Base-by-base conservation (phyloP, 2,329 filamentous ascomycete species). In the Verruconis gallopava region DNA sequence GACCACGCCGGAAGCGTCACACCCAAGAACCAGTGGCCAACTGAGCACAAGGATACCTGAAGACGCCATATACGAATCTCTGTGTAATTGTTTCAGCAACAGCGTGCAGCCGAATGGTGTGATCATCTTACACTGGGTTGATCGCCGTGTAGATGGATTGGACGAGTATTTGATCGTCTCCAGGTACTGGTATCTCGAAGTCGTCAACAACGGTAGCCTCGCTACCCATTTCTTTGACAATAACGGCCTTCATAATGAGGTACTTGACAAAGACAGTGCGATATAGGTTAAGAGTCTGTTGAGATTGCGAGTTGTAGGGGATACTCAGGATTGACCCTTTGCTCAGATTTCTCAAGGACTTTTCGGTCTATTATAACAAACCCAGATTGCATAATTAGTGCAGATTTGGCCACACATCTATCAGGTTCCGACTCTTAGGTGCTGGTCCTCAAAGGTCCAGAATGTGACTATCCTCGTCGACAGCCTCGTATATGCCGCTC, bases 91-190 rank as follows among this genome's bases (percentile, higher is more conserved):
- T 30, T 55, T 35, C 20, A 17, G n/a, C 13, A 21, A 13, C n/a
- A 11, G 21, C 21, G 19, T 39, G 33, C 21, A 30, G 44, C 13
- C 21, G 25, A 5, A 21, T 17, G 15, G 14, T 13, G 28, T 21
- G n/a, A n/a, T n/a, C 15, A 11, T 47, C 50, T 42, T 50, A 58
- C 55, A 54, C 54, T 13, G 56, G 56, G 44, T 58, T 58, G 21
- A 59, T 49, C 12, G 53, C 55, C 3, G 49, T 49, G 40, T 53
- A 58, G 14, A 57, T 45, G 1, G 50, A 49, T 42, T 56, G 58
- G 35, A 60, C 53, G 12, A 59, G 51, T 14, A 58, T 46, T 42
- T 60, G 54, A 30, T 48, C 50, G 25, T 51, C 32, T 44, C 43
- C 14, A 36, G 55, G 55, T 19, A 48, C 45, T 14, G 55, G 55